Conservation (phyloP, 495 filamentous ascomycete genomes). For the Aspergillus hancockii region DNA sequence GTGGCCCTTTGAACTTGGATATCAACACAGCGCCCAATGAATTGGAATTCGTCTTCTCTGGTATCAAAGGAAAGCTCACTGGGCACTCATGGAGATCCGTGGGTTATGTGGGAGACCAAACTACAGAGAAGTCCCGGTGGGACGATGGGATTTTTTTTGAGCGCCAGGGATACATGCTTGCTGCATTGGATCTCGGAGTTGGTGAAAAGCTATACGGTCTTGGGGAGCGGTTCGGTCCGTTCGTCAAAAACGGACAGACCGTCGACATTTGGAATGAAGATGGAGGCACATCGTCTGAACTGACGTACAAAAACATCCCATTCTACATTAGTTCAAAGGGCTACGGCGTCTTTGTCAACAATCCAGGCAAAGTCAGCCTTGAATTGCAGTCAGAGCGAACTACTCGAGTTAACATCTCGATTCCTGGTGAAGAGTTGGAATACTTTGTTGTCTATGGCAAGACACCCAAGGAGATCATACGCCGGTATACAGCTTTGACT, state of each 20-base stretch:
- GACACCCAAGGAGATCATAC: conserved; percentile 66
- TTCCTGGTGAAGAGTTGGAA: conserved; percentile 60
- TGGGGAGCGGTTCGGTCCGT: conserved; percentile 69
- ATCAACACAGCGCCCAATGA: conserved; percentile 54
- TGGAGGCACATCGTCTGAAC: conserved; percentile 68
- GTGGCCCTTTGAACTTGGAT: conserved; percentile 55
- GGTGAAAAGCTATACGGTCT: conserved; percentile 70
- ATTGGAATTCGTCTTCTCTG: conserved; percentile 58
- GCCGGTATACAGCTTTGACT: conserved; percentile 62
- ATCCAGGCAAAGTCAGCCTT: conserved; percentile 58
- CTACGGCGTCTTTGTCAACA: conserved; percentile 72
- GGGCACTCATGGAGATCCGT: conserved; percentile 62
- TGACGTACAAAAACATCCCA: conserved; percentile 74
- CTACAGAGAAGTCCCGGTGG: conserved; percentile 49
- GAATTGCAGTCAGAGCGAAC: conserved; percentile 70
- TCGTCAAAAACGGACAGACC: conserved; percentile 68
- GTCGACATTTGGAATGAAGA: conserved; percentile 73
- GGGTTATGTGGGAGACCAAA: conserved; percentile 54
- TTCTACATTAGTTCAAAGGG: conserved; percentile 69
- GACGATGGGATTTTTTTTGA: conserved; percentile 55
- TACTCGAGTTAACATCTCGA: conserved; percentile 62
- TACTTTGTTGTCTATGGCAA: conserved; percentile 67
- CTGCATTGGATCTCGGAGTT: conserved; percentile 61
- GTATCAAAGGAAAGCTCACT: conserved; percentile 52
- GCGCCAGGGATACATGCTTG: conserved; percentile 61